phyloP scores from a whole-genome alignment of 208 protist genomes.

The Polymyxa betae region DNA sequence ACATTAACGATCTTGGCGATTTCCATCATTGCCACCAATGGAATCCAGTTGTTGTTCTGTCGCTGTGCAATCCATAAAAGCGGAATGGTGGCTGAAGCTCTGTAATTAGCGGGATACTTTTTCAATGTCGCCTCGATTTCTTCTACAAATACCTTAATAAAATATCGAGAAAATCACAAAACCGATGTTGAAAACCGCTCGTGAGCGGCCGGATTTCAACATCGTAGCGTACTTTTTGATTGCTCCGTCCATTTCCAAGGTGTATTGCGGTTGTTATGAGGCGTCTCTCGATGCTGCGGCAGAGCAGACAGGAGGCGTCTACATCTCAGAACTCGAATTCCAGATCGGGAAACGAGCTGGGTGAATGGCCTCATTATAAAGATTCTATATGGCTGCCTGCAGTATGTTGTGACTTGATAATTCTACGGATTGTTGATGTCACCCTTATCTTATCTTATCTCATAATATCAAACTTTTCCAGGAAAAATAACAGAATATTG shows the following conservation, averaged over 20 bases:
- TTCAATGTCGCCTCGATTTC: conserved; percentile 70
- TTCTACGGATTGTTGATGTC: too few relatives aligned
- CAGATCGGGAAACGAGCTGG: neutral
- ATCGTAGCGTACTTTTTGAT: conserved; percentile 66
- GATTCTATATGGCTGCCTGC: too few relatives aligned
- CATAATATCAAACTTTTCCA: too few relatives aligned
- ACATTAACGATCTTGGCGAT: conserved; percentile 73
- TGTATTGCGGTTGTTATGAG: conserved; percentile 74
- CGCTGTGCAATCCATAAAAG: conserved; percentile 64
- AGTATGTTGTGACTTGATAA: too few relatives aligned
- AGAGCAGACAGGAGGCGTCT: neutral
- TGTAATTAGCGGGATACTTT: conserved; percentile 78
- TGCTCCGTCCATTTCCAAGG: conserved; percentile 76
- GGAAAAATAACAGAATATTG: too few relatives aligned
- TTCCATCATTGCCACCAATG: conserved; percentile 82
- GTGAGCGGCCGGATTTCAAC: too few relatives aligned
- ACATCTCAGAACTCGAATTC: neutral
- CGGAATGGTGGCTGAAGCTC: conserved; percentile 74
- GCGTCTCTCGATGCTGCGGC: conserved; percentile 74
- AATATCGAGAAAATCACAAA: neutral
- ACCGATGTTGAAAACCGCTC: neutral
- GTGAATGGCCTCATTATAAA: too few relatives aligned
- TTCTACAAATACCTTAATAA: neutral
- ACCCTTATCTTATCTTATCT: too few relatives aligned
- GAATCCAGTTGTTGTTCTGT: conserved; percentile 73